Percentiles rank a stretch among this genome's conserved stretches.
phyloP scores from a whole-genome alignment of 441 rosid genomes.

The Heliophila coronopifolia region DNA sequence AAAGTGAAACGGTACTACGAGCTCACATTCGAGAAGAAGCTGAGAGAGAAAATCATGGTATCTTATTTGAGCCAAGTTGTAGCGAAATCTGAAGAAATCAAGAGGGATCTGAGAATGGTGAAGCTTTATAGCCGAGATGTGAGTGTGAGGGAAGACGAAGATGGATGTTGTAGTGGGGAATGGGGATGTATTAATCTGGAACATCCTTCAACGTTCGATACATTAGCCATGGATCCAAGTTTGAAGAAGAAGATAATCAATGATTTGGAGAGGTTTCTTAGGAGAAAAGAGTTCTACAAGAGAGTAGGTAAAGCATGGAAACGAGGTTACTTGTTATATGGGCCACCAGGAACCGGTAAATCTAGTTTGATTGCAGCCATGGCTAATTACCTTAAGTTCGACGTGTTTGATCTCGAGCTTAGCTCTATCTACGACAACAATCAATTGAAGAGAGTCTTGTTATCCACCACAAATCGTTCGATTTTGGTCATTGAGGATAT shows the following conservation, averaged over 20 bases:
- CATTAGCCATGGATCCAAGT: slow-evolving; percentile 69
- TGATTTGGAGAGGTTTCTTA: slow-evolving; percentile 54
- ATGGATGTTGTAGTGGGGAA: slow-evolving; percentile 33
- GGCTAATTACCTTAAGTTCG: slow-evolving; percentile 65
- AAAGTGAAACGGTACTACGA: slow-evolving; percentile 39
- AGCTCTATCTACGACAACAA: slow-evolving; percentile 31
- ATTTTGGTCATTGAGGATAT: slow-evolving; percentile 35
- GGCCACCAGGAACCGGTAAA: slow-evolving; percentile 79
- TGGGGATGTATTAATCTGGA: slow-evolving; percentile 34
- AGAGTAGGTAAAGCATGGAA: slow-evolving; percentile 82
- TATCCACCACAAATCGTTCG: slow-evolving; percentile 41
- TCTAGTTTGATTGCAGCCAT: slow-evolving; percentile 84
- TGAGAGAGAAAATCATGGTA: slow-evolving; percentile 26
- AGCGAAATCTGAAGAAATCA: slow-evolving; percentile 32
- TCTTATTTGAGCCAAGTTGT: slow-evolving; percentile 38
- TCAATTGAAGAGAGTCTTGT: slow-evolving; percentile 33
- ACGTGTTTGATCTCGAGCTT: slow-evolving; percentile 69
- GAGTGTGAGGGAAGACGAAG: slow-evolving; percentile 9
- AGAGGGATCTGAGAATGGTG: slow-evolving; percentile 30
- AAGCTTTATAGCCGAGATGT: slow-evolving; percentile 37
- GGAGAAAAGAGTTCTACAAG: slow-evolving; percentile 63
- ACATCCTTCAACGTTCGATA: slow-evolving; percentile 70
- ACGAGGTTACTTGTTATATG: slow-evolving; percentile 63
- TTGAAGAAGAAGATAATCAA: slow-evolving; percentile 51
- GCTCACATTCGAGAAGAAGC: slow-evolving; percentile 39